Base-by-base conservation (phyloP, 768 basidiomycete genomes). In the Lenzites betulinus region DNA sequence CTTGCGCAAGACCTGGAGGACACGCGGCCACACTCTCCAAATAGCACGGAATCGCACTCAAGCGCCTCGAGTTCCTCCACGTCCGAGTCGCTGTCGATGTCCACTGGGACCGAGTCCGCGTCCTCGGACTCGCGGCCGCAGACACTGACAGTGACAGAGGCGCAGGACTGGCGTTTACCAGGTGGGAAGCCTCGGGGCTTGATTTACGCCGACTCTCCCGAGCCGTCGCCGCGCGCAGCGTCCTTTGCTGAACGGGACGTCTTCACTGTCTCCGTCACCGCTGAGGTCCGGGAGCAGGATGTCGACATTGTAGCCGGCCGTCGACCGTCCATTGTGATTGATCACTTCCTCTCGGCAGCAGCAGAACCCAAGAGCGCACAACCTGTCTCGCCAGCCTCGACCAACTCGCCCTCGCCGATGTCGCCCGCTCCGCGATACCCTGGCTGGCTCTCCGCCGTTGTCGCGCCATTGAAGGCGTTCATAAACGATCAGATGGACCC, bases 401-500 rank as follows among this genome's bases (percentile, higher is more conserved):
- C 62, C 9, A 42, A 61, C 8, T 53, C 59, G 2, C 49, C 70
- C 2, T 77, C 79, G 16, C 79, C 81, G 0, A 54, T 73, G 25
- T 76, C 81, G 16, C 80, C 81, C 2, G 76, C 71, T 57, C 80
- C 78, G 30, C 78, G 80, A 6, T 87, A 88, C 67, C 80, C 79
- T 2, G 83, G 83, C 11, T 89, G 87, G 87, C 76, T 88, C 11
- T 83, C 83, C 0, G 78, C 76, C 15, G 78, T 87, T 16, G 81
- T 91, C 26, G 75, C 77, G 39, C 84, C 87, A 1, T 75, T 87
- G 23, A 82, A 79, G 47, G 78, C 81, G 26, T 89, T 85, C 70
- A 88, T 93, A 66, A 81, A 87, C 64, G 81, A 85, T 49, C 70
- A 75, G 1, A 71, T 83, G 20, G 83, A 92, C 68, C 91, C 90